Percentiles rank a stretch among this genome's conserved stretches.
Evolutionary conservation across 164 flowering plant species (phyloP).

Genomic region (Litsea cubeba): DNA sequence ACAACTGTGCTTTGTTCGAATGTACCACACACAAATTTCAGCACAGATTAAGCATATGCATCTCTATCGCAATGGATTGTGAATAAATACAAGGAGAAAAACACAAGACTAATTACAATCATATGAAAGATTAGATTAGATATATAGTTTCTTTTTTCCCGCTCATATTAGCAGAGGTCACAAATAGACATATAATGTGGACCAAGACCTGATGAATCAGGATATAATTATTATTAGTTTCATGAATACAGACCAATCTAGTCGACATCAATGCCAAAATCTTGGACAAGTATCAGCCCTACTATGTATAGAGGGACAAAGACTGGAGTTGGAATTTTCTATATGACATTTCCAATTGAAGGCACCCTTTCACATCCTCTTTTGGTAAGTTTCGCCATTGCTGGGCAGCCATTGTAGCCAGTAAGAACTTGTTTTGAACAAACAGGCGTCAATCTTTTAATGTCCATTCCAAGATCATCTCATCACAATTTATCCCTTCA

Average conservation of each 20-base stretch:
- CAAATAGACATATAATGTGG: too few species aligned
- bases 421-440: constrained; percentile 3
- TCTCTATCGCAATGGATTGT: too few species aligned
- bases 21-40: too few species aligned
- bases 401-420: constrained; percentile 11
- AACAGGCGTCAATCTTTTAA: background rate
- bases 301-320: constrained; percentile 4
- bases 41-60: too few species aligned
- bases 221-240: background rate
- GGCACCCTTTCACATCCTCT: background rate
- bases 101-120: too few species aligned
- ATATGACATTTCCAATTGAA: background rate
- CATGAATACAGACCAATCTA: background rate
- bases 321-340: constrained; percentile 13
- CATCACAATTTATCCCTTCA: background rate
- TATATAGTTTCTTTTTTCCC: too few species aligned
- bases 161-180: too few species aligned
- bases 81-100: too few species aligned
- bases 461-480: background rate
- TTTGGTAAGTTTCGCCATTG: constrained; percentile 5
- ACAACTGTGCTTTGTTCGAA: too few species aligned
- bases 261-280: background rate
- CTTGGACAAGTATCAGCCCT: constrained; percentile 13
- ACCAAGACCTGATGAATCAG: background rate
- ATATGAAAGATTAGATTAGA: too few species aligned